These are phyloP conservation scores for Metschnikowia lachancei DNA, from an alignment of 805 yeast genomes.

Conservation along the genomic window DNA sequence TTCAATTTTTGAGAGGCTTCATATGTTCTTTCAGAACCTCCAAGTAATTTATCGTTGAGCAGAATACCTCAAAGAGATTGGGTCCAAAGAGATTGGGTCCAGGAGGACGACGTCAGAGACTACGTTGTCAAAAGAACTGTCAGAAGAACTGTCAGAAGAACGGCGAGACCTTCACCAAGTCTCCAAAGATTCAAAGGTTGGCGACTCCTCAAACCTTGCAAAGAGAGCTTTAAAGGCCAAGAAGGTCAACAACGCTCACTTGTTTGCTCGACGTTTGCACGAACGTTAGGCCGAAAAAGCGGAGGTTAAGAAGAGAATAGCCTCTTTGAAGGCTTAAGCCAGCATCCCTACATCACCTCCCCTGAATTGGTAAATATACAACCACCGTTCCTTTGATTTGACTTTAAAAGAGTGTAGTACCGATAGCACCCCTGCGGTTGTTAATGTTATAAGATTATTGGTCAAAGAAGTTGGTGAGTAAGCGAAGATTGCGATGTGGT, in stretches of 20 bases:
- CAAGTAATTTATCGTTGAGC: too few species aligned
- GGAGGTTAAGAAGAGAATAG: slow-evolving; percentile 99
- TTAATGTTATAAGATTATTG: too few species aligned
- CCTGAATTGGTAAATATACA: slow-evolving; percentile 21
- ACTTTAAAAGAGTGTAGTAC: too few species aligned
- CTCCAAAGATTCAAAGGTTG: slow-evolving; percentile 99
- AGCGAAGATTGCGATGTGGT: too few species aligned
- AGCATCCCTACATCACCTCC: slow-evolving; percentile 17
- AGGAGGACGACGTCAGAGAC: slow-evolving; percentile 79
- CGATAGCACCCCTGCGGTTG: too few species aligned
- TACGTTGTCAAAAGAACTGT: too few species aligned
- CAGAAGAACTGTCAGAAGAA: slow-evolving; percentile 98
- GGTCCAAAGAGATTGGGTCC: slow-evolving; percentile 99
- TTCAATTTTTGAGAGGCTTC: too few species aligned
- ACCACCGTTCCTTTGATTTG: slow-evolving; percentile 14
- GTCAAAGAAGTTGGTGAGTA: too few species aligned
- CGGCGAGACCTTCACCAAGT: slow-evolving; percentile 98
- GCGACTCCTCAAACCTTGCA: slow-evolving; percentile 98
- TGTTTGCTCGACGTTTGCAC: slow-evolving; percentile 95
- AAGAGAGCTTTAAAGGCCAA: slow-evolving; percentile 92
- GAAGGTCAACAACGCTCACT: slow-evolving; percentile 95
- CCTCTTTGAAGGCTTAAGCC: slow-evolving; percentile 90
- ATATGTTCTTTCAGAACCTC: too few species aligned
- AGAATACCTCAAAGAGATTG: slow-evolving; percentile 98
- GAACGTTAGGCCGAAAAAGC: slow-evolving; percentile 98